A percentile compares a stretch with the other conserved stretches of the same genome.
These are phyloP conservation scores for Drechslerella coelobrocha DNA, from an alignment of 2,329 filamentous ascomycete genomes.

Conservation along the genomic window DNA sequence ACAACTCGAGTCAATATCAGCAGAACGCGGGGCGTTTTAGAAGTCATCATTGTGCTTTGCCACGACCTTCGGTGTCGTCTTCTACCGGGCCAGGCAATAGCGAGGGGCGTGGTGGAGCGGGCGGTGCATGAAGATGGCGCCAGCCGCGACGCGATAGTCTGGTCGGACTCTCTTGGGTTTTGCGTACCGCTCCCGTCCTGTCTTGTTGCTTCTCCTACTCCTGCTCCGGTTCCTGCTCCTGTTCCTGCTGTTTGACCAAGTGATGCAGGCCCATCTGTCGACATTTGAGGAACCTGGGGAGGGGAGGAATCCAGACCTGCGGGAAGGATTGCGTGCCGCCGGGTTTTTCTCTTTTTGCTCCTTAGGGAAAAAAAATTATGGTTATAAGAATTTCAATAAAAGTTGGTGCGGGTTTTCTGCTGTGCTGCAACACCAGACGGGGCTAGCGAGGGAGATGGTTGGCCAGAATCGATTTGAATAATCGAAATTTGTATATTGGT, in stretches of 20 bases:
- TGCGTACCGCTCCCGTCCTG: conserved; percentile 6
- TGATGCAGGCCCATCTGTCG: conserved; percentile 34
- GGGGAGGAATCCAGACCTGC: conserved; percentile 9
- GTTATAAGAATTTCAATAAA: no score
- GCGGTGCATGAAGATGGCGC: conserved; percentile 50
- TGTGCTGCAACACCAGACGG: no score
- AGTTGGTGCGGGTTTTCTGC: no score
- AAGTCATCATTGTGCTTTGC: conserved; percentile 35
- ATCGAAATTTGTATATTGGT: no score
- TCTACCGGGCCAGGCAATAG: conserved; percentile 39
- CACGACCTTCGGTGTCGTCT: conserved; percentile 26
- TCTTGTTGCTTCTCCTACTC: conserved; percentile 5
- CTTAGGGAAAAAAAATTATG: no score
- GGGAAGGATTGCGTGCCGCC: no score
- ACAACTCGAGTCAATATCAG: conserved; percentile 29
- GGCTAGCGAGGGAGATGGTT: background rate
- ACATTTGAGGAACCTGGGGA: conserved; percentile 25
- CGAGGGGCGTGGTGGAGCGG: conserved; percentile 41
- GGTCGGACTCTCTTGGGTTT: conserved; percentile 40
- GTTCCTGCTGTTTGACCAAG: conserved; percentile 28
- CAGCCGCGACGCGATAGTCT: conserved; percentile 42
- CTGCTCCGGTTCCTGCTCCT: background rate
- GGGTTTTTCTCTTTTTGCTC: conserved; percentile 12
- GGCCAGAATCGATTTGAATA: no score
- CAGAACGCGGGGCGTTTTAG: conserved; percentile 46